A percentile compares a stretch with the other conserved stretches of the same genome.
phyloP scores from a whole-genome alignment of 169 alveolate genomes.

The Eimeria falciformis region DNA sequence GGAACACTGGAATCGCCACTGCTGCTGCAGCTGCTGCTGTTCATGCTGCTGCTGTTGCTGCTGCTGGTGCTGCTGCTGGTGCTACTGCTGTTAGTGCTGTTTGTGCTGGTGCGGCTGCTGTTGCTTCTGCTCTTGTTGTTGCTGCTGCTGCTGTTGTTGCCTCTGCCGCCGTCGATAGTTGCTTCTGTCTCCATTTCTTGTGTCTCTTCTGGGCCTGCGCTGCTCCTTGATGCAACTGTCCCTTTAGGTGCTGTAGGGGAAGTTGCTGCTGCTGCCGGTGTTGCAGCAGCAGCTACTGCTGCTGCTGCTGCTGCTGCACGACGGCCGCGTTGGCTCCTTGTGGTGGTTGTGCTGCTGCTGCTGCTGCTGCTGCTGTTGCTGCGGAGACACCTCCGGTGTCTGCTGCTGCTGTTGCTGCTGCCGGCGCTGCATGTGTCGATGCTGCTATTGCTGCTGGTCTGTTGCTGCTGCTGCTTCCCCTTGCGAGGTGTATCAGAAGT shows the following conservation, averaged over 20 bases:
- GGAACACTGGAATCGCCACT: too few relatives aligned
- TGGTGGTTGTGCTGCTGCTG: not conserved
- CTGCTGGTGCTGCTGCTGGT: not conserved
- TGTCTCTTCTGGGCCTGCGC: not conserved
- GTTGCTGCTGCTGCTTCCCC: not conserved
- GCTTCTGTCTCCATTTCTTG: not conserved
- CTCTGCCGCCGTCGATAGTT: not conserved
- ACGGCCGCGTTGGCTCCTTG: not conserved
- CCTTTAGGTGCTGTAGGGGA: slow-evolving; percentile 13
- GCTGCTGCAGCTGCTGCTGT: slow-evolving; percentile 4
- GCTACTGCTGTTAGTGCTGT: not conserved
- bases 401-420: slow-evolving; percentile 57
- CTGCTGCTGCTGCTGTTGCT: slow-evolving; percentile 30
- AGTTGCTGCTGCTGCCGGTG: not conserved
- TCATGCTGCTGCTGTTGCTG: slow-evolving; percentile 50
- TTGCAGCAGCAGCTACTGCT: slow-evolving; percentile 2
- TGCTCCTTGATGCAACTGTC: not conserved
- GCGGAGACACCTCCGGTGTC: not conserved
- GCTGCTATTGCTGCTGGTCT: not conserved
- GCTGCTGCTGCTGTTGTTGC: slow-evolving; percentile 12
- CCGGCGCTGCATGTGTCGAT: slow-evolving; percentile 6
- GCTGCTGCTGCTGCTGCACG: slow-evolving; percentile 58
- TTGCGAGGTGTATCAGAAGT: slow-evolving; percentile 25
- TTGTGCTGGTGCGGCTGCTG: not conserved
- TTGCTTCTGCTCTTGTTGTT: not conserved